A percentile compares a stretch with the other conserved stretches of the same genome.
Evolutionary conservation across 108 stramenopile genomes (phyloP).

Genomic region (Skeletonema menzelii): DNA sequence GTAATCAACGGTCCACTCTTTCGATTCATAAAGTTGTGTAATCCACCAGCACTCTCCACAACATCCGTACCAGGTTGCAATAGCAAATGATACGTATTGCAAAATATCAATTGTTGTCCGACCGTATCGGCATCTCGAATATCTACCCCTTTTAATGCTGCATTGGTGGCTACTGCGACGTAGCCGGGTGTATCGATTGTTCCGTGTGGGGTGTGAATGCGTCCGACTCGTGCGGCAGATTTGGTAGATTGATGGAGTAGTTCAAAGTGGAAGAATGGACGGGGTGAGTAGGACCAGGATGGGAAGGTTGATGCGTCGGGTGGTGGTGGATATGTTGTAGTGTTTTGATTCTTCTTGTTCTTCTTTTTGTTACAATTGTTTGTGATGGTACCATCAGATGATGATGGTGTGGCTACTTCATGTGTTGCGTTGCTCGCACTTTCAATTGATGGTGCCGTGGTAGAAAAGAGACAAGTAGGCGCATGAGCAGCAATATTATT

Average conservation of each 20-base stretch:
- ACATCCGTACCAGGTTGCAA: conserved; percentile 90
- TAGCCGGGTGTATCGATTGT: conserved; percentile 86
- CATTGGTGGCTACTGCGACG: conserved; percentile 95
- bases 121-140: conserved; percentile 72
- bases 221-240: conserved; percentile 81
- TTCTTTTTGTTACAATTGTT: background rate
- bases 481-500: background rate
- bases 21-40: conserved; percentile 86
- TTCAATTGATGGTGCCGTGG: background rate
- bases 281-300: conserved; percentile 71
- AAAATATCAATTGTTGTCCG: conserved; percentile 86
- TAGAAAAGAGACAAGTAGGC: background rate
- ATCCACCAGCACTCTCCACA: conserved; percentile 86
- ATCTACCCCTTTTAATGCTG: conserved; percentile 83
- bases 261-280: conserved; percentile 82
- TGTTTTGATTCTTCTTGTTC: background rate
- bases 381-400: background rate
- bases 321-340: conserved; percentile 10
- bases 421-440: background rate
- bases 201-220: conserved; percentile 79
- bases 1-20: conserved; percentile 85
- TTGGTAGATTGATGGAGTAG: conserved; percentile 81
- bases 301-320: conserved; percentile 76
- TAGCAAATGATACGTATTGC: conserved; percentile 93
- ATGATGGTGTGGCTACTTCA: background rate